Conservation (phyloP, 1,284 basidiomycete species). For the Ustilago curta region DNA sequence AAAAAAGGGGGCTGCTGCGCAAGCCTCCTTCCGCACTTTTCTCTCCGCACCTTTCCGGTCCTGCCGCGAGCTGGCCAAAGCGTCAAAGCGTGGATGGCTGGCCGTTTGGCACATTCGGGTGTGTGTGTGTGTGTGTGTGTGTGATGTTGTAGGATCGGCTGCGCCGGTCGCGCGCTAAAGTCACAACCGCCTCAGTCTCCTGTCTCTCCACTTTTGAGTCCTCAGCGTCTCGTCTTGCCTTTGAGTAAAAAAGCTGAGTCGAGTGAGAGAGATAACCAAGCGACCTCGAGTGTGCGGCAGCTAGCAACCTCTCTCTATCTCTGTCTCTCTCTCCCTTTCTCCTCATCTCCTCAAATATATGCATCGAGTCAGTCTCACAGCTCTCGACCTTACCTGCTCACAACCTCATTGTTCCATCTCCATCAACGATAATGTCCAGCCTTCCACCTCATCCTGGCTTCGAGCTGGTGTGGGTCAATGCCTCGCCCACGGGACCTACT, state of each 20-base stretch:
- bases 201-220: background rate
- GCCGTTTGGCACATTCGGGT: conserved; percentile 20
- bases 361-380: background rate
- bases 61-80: conserved; percentile 14
- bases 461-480: conserved; percentile 43
- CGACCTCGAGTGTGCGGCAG: background rate
- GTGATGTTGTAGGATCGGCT: conserved; percentile 10
- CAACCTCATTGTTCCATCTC: background rate
- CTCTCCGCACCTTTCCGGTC: conserved; percentile 1
- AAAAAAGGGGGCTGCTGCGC: conserved; percentile 5
- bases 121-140: background rate
- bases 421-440: conserved; percentile 1
- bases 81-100: conserved; percentile 26
- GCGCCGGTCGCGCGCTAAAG: conserved; percentile 2
- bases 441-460: background rate
- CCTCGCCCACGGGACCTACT: conserved; percentile 24
- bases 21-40: background rate
- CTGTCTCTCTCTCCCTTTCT: background rate
- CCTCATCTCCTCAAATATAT: background rate
- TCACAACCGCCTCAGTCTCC: background rate
- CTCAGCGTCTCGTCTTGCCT: background rate
- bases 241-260: conserved; percentile 3
- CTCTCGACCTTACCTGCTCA: background rate
- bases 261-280: background rate
- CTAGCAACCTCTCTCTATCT: background rate